Percentiles rank a stretch among this genome's conserved stretches.
phyloP scores from a whole-genome alignment of 2,329 filamentous ascomycete species.

The Macrophomina phaseolina region DNA sequence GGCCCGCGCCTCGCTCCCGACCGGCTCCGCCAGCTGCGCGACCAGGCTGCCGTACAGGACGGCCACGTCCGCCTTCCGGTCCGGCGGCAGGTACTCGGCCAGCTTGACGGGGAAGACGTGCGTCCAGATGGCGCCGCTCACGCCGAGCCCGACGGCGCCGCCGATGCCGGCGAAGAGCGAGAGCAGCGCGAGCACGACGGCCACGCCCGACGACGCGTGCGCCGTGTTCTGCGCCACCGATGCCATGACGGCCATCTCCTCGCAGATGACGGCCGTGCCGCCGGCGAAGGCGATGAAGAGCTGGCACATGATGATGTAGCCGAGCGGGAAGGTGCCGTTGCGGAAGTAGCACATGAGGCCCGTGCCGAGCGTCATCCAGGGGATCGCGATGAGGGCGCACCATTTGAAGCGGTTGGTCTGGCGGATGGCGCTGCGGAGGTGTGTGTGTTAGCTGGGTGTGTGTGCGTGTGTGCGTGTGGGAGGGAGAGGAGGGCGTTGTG shows the following conservation, averaged over 20 bases:
- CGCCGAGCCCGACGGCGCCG: constrained; percentile 46
- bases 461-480: not conserved
- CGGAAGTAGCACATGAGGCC: constrained; percentile 42
- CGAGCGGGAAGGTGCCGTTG: constrained; percentile 34
- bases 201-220: constrained; percentile 52
- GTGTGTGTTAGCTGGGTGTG: not conserved
- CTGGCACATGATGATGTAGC: constrained; percentile 43
- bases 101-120: constrained; percentile 60
- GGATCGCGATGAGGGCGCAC: constrained; percentile 31
- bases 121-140: constrained; percentile 68
- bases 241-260: constrained; percentile 28
- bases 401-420: constrained; percentile 32
- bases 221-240: constrained; percentile 43
- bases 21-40: constrained; percentile 59
- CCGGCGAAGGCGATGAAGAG: constrained; percentile 41
- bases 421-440: constrained; percentile 12
- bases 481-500: not conserved
- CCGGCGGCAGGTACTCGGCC: constrained; percentile 37
- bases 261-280: constrained; percentile 36
- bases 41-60: constrained; percentile 58
- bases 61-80: constrained; percentile 33
- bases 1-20: constrained; percentile 54
- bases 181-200: constrained; percentile 66
- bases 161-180: constrained; percentile 65
- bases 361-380: constrained; percentile 38